Base-by-base conservation (phyloP, 2,329 filamentous ascomycete genomes). In the Sclerotinia spermophila region DNA sequence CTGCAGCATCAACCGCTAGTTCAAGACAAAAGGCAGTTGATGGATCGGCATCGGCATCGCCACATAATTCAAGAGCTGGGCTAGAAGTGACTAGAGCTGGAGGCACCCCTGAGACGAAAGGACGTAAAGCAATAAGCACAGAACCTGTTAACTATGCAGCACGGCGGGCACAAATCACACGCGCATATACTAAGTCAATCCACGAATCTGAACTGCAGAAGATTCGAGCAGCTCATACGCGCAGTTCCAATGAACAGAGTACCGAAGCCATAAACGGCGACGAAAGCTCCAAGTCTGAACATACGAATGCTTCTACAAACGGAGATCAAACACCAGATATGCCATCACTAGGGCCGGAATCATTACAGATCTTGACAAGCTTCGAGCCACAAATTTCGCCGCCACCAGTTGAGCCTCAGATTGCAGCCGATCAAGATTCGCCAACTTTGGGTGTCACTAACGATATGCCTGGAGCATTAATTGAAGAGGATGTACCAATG, bases 91-190 rank as follows among this genome's bases (percentile, higher is more conserved):
- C 72, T 61, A 74, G 77, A 38, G 77, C 73, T 59, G 68, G 68
- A 40, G 73, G 69, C 58, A 56, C 72, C 44, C 71, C 75, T 35
- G 73, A 77, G 48, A 67, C 80, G 80, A 51, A 84, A 84, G 67
- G 76, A 78, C 72, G 74, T 58, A 78, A 72, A 58, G 88, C 88
- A 77, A 83, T 88, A 67, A 86, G 86, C 1, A 82, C 94, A 71
- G 90, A 90, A 1, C 90, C 91, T 72, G 92, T 96, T 67, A 92
- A 97, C 80, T 96, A 96, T 79, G 93, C 91, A 72, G 92, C 92
- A 75, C 87, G 93, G 66, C 86, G 94, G 75, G 90, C 93, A 78
- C 89, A 90, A 72, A 96, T 97, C 76, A 91, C 94, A 75, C 88
- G 93, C 70, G 93, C 93, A 21, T 95, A 96, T 80, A 94, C 89